A percentile compares a stretch with the other conserved stretches of the same genome.
Evolutionary conservation across 495 filamentous ascomycete genomes (phyloP).

Genomic region (Darksidea phi): DNA sequence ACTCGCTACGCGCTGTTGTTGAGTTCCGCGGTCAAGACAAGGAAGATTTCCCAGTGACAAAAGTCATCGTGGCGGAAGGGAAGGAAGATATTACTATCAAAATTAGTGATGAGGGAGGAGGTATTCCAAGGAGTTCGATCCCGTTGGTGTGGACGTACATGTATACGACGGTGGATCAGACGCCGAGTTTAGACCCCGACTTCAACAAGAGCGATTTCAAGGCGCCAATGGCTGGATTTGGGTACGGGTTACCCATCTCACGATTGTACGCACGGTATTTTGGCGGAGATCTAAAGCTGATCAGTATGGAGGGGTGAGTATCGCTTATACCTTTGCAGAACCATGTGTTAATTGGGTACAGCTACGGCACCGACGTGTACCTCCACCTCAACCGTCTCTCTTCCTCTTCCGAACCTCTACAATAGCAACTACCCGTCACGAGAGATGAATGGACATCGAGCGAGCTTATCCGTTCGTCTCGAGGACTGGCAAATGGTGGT

Average conservation of each 20-base stretch:
- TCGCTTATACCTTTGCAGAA: neutral
- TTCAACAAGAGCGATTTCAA: constrained; percentile 99
- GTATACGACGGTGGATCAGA: constrained; percentile 97
- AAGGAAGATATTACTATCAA: constrained; percentile 99
- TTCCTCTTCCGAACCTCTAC: constrained; percentile 91
- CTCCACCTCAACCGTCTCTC: constrained; percentile 94
- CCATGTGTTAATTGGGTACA: constrained; percentile 44
- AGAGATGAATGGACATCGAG: constrained; percentile 61
- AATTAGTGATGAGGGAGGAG: constrained; percentile 92
- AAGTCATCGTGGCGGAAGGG: constrained; percentile 94
- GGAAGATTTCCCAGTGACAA: constrained; percentile 92
- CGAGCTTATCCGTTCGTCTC: constrained; percentile 47
- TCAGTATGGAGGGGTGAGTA: constrained; percentile 97
- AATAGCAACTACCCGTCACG: constrained; percentile 98
- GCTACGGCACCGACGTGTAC: constrained; percentile 97
- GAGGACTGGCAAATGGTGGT: constrained; percentile 72
- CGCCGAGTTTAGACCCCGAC: constrained; percentile 90
- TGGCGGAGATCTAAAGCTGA: constrained; percentile 92
- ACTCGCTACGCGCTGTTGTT: constrained; percentile 93
- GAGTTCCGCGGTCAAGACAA: constrained; percentile 93
- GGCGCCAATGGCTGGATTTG: constrained; percentile 97
- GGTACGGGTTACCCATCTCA: constrained; percentile 91
- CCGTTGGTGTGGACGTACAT: constrained; percentile 99
- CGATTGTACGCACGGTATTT: constrained; percentile 95
- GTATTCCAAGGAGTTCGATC: constrained; percentile 85